Percentiles rank a stretch among this genome's conserved stretches.
These are phyloP conservation scores for Ensete ventricosum DNA, from an alignment of 176 grass and related monocot genomes.

Conservation along the genomic window DNA sequence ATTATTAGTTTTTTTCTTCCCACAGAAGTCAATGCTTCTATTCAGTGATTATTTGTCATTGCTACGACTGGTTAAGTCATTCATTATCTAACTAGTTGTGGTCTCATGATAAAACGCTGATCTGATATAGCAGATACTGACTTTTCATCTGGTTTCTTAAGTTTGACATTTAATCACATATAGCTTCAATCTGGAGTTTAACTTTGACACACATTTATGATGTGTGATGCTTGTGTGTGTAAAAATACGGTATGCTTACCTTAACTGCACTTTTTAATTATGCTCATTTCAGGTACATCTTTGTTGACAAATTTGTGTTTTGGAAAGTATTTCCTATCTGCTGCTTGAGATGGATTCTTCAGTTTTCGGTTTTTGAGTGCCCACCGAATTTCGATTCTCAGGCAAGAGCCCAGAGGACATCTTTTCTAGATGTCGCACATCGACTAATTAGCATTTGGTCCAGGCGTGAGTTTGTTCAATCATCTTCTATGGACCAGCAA, in stretches of 20 bases:
- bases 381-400: slow-evolving; percentile 39
- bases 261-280: not conserved
- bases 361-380: slow-evolving; percentile 76
- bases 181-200: not conserved
- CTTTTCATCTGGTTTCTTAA: not conserved
- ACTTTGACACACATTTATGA: not conserved
- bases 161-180: not conserved
- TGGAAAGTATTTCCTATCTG: slow-evolving; percentile 94
- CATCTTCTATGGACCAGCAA: slow-evolving; percentile 93
- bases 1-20: not conserved
- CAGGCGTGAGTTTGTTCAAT: slow-evolving; percentile 79
- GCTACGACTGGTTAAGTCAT: not conserved
- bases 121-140: not conserved
- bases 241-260: not conserved
- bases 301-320: slow-evolving; percentile 78
- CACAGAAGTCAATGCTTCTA: not conserved
- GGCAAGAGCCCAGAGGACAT: slow-evolving; percentile 36
- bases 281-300: slow-evolving; percentile 54
- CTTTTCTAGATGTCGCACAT: slow-evolving; percentile 41
- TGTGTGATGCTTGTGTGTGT: not conserved
- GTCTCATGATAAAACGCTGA: not conserved
- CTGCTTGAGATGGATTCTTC: slow-evolving; percentile 88
- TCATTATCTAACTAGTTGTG: not conserved
- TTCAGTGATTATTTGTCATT: not conserved
- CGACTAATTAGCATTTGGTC: slow-evolving; percentile 65